These are phyloP conservation scores for Trichoderma asperelloides DNA, from an alignment of 495 filamentous ascomycete species.

Conservation along the genomic window DNA sequence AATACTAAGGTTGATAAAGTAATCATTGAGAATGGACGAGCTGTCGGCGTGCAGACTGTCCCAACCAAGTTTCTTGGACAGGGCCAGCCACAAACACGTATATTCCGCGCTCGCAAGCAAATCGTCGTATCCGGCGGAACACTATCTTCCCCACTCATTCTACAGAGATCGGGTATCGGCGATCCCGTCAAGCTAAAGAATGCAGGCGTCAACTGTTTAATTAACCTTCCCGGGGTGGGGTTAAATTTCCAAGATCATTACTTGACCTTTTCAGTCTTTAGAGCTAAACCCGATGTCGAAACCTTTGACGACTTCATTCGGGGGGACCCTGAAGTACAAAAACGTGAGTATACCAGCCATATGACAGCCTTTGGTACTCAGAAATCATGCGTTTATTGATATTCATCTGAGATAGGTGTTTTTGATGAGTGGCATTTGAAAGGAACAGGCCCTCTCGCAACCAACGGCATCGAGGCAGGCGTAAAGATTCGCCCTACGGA, in stretches of 20 bases:
- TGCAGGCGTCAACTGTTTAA: conserved; percentile 60
- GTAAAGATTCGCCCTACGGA: conserved; percentile 70
- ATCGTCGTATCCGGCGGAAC: conserved; percentile 73
- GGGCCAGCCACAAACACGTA: conserved; percentile 38
- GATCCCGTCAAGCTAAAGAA: conserved; percentile 65
- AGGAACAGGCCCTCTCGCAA: conserved; percentile 70
- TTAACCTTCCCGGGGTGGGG: conserved; percentile 75
- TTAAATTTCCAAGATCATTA: conserved; percentile 84
- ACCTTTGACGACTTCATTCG: conserved; percentile 75
- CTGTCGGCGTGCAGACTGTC: conserved; percentile 51
- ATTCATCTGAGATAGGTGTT: conserved; percentile 26
- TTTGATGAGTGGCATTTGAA: conserved; percentile 72
- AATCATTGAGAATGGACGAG: conserved; percentile 61
- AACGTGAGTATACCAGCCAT: conserved; percentile 26
- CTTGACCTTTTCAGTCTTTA: conserved; percentile 65
- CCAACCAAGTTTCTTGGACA: conserved; percentile 33
- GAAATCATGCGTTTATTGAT: background rate
- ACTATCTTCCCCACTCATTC: conserved; percentile 68
- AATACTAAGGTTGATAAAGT: conserved; percentile 80
- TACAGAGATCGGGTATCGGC: conserved; percentile 64
- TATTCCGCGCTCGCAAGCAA: conserved; percentile 66
- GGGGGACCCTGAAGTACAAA: conserved; percentile 61
- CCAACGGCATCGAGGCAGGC: conserved; percentile 77
- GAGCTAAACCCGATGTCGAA: conserved; percentile 70
- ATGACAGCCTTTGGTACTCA: background rate